Evolutionary conservation across 2,329 filamentous ascomycete species (phyloP).

Genomic region (Pseudogymnoascus sp.): DNA sequence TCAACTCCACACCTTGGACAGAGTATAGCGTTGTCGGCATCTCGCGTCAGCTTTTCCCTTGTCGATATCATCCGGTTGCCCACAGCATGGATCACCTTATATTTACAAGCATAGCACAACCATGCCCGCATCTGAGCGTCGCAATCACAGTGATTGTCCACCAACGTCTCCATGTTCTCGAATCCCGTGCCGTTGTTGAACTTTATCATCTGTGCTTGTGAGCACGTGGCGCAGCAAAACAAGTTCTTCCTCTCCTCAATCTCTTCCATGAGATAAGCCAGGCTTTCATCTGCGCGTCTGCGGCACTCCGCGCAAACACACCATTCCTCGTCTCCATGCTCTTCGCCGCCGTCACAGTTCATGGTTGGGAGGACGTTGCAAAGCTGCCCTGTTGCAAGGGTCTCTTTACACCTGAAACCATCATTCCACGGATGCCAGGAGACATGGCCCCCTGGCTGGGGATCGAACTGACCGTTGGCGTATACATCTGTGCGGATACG

Average conservation of each 20-base stretch:
- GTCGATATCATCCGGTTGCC: not conserved
- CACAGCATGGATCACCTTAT: not conserved
- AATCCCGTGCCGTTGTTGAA: not conserved
- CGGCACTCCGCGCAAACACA: not conserved
- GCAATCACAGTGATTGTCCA: not conserved
- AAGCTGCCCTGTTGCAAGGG: not conserved
- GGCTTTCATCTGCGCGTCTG: not conserved
- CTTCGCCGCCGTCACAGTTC: not conserved
- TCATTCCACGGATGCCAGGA: not conserved
- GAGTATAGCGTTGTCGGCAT: not conserved
- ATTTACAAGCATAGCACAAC: not conserved
- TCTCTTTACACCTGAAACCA: not conserved
- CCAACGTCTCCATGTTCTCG: not conserved
- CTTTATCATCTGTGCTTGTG: not conserved
- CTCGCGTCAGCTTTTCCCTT: not conserved
- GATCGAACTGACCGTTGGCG: not conserved
- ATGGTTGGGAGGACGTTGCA: not conserved
- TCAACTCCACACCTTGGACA: not conserved
- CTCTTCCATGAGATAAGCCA: not conserved
- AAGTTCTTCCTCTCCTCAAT: not conserved
- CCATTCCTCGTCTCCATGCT: not conserved
- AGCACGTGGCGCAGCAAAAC: not conserved
- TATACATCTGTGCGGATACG: not conserved
- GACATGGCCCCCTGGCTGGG: not conserved
- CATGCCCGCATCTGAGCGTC: not conserved